A percentile compares a stretch with the other conserved stretches of the same genome.
These are phyloP conservation scores for Lecanicillium sp. DNA, from an alignment of 2,329 filamentous ascomycete genomes.

Conservation along the genomic window DNA sequence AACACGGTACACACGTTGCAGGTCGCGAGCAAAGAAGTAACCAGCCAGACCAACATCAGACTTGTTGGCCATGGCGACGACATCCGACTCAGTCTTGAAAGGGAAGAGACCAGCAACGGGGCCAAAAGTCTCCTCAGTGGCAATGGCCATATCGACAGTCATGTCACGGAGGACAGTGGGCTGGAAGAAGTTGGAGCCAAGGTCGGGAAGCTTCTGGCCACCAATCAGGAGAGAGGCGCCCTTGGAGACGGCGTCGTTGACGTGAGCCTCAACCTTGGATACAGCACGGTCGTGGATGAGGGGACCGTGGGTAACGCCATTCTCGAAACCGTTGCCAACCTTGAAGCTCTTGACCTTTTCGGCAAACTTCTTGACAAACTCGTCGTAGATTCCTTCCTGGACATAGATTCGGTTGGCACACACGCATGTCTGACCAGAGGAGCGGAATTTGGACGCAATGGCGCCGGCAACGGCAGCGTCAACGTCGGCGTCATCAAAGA, in stretches of 20 bases:
- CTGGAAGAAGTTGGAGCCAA: slow-evolving; percentile 81
- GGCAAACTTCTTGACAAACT: slow-evolving; percentile 60
- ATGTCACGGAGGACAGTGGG: slow-evolving; percentile 85
- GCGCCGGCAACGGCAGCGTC: slow-evolving; percentile 78
- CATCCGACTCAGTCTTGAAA: slow-evolving; percentile 84
- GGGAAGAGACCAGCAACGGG: slow-evolving; percentile 85
- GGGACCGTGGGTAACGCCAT: slow-evolving; percentile 68
- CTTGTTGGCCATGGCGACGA: slow-evolving; percentile 72
- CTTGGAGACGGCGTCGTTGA: slow-evolving; percentile 69
- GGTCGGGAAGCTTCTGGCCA: slow-evolving; percentile 62
- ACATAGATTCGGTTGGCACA: slow-evolving; percentile 80
- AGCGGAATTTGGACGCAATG: slow-evolving; percentile 83
- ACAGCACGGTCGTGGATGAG: slow-evolving; percentile 80
- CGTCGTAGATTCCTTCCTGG: slow-evolving; percentile 69
- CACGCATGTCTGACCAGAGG: slow-evolving; percentile 92
- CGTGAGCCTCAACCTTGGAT: slow-evolving; percentile 69
- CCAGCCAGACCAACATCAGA: slow-evolving; percentile 83
- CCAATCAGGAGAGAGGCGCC: slow-evolving; percentile 69
- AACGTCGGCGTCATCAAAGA: slow-evolving; percentile 90
- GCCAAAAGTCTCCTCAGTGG: slow-evolving; percentile 88
- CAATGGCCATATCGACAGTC: slow-evolving; percentile 76
- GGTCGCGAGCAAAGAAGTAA: slow-evolving; percentile 75
- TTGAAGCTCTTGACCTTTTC: slow-evolving; percentile 67
- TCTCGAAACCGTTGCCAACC: slow-evolving; percentile 65
- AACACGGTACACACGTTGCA: slow-evolving; percentile 51